These are phyloP conservation scores for Lupinus albus DNA, from an alignment of 306 rosid genomes.

Conservation along the genomic window DNA sequence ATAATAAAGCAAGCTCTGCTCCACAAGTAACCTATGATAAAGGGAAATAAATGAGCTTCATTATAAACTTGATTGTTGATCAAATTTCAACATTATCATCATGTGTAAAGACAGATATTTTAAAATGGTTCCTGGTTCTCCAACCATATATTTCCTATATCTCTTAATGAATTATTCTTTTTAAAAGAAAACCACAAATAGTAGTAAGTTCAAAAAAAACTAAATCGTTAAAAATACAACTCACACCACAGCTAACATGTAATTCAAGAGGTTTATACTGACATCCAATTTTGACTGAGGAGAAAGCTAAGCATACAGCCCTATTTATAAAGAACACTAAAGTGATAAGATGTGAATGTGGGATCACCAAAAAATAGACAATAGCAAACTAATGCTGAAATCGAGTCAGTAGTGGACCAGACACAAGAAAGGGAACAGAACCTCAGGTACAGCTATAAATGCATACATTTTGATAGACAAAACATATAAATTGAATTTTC, in stretches of 20 bases:
- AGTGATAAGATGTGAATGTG: background rate
- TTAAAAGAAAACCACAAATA: background rate
- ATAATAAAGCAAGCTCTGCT: constrained; percentile 86
- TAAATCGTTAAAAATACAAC: constrained; percentile 1
- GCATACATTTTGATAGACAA: background rate
- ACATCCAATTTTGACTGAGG: background rate
- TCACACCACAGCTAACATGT: constrained; percentile 6
- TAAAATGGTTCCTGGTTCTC: constrained; percentile 12
- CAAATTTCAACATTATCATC: background rate
- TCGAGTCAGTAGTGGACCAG: background rate
- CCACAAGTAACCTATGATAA: constrained; percentile 84
- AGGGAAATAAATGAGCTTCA: constrained; percentile 27
- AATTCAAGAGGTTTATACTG: background rate
- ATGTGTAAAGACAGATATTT: constrained; percentile 20
- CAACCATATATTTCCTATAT: background rate
- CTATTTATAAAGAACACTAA: background rate
- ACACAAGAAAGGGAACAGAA: background rate
- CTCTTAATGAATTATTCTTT: constrained; percentile 6
- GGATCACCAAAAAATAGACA: background rate
- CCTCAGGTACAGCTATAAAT: background rate
- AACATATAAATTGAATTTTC: background rate
- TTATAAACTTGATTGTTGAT: constrained; percentile 28
- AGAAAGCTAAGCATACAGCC: constrained; percentile 1
- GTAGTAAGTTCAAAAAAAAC: constrained; percentile 25
- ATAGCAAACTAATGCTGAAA: constrained; percentile 7